These are phyloP conservation scores for Salvia rosmarinus DNA, from an alignment of 257 asterid genomes.

Conservation along the genomic window DNA sequence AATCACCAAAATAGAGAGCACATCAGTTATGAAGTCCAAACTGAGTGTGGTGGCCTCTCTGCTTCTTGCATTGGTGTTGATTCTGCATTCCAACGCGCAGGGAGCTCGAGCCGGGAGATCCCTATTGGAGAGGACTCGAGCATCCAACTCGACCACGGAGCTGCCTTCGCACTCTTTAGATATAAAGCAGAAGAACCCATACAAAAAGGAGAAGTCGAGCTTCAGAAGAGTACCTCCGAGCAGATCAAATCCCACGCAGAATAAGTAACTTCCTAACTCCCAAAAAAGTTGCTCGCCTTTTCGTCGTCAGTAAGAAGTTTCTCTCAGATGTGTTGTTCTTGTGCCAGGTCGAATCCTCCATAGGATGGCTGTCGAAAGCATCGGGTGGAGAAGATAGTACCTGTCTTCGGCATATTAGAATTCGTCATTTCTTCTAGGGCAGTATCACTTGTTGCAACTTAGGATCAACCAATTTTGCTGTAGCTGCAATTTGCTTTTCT, in stretches of 20 bases:
- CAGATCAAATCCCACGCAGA: constrained; percentile 69
- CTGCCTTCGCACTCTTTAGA: constrained; percentile 43
- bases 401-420: constrained; percentile 35
- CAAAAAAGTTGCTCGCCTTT: constrained; percentile 31
- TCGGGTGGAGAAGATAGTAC: constrained; percentile 12
- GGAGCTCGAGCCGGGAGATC: constrained; percentile 39
- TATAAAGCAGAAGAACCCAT: constrained; percentile 47
- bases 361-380: constrained; percentile 37
- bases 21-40: constrained; percentile 40
- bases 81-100: constrained; percentile 43
- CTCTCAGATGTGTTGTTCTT: constrained; percentile 45
- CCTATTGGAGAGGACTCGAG: constrained; percentile 25
- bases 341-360: constrained; percentile 56
- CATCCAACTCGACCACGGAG: constrained; percentile 23
- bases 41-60: constrained; percentile 38
- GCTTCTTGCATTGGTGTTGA: constrained; percentile 47
- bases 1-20: not conserved
- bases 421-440: constrained; percentile 32
- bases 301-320: constrained; percentile 35
- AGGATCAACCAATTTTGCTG: constrained; percentile 43
- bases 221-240: constrained; percentile 57
- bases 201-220: constrained; percentile 55
- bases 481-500: constrained; percentile 35
- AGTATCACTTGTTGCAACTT: constrained; percentile 30
- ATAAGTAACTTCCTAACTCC: constrained; percentile 54